Conservation (phyloP, 495 filamentous ascomycete species). For the Podospora pseudocomata region DNA sequence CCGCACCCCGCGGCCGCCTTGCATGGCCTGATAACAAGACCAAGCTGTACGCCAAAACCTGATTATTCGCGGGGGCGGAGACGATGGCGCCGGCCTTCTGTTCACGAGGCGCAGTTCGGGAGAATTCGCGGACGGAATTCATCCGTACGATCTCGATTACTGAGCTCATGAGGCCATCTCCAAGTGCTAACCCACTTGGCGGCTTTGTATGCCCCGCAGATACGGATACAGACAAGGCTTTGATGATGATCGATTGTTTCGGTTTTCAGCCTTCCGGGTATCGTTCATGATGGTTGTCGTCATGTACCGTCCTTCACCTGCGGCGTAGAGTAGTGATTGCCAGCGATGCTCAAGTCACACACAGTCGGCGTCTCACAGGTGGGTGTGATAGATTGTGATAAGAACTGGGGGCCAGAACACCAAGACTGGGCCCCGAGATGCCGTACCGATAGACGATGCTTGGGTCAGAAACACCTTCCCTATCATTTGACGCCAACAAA, state of each 20-base stretch:
- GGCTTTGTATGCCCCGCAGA: not conserved
- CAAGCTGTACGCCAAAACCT: not conserved
- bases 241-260: not conserved
- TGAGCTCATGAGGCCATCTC: not conserved
- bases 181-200: not conserved
- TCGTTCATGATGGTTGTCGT: not conserved
- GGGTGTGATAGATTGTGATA: slow-evolving; percentile 1
- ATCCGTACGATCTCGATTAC: not conserved
- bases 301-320: not conserved
- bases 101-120: not conserved
- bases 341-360: not conserved
- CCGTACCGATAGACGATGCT: not conserved
- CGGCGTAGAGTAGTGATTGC: not conserved
- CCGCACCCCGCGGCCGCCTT: not conserved
- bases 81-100: not conserved
- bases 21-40: not conserved
- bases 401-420: not conserved
- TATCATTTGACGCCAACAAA: not conserved
- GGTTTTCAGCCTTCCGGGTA: not conserved
- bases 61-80: not conserved
- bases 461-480: not conserved
- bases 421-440: not conserved
- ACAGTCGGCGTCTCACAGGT: not conserved
- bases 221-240: not conserved
- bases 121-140: not conserved